Percentiles rank a stretch among this genome's conserved stretches.
phyloP scores from a whole-genome alignment of 2,329 filamentous ascomycete genomes.

The Tolypocladium tropicale region DNA sequence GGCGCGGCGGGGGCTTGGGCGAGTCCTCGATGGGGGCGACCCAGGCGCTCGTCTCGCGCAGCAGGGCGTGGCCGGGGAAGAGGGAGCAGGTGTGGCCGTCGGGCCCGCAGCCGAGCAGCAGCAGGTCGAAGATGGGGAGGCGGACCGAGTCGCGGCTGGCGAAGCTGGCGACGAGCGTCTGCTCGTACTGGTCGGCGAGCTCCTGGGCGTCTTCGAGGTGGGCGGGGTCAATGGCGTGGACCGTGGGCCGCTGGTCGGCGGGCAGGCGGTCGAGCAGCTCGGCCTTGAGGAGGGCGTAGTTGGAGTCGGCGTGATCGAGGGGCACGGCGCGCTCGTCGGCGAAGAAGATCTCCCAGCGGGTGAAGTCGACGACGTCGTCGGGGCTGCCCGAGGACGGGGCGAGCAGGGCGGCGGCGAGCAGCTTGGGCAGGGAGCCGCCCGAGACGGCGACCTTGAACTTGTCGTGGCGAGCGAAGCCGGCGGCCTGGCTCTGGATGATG shows the following conservation, averaged over 20 bases:
- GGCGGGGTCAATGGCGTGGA: constrained; percentile 64
- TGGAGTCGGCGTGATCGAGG: constrained; percentile 85
- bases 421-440: constrained; percentile 84
- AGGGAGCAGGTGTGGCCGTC: constrained; percentile 96
- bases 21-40: constrained; percentile 86
- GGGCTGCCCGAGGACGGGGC: constrained; percentile 31
- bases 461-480: constrained; percentile 68
- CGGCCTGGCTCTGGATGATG: constrained; percentile 70
- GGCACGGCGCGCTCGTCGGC: constrained; percentile 94
- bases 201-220: constrained; percentile 73
- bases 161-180: constrained; percentile 74
- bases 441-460: constrained; percentile 89
- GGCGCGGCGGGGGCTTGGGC: constrained; percentile 82
- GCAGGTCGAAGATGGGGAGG: constrained; percentile 86
- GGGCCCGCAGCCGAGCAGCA: constrained; percentile 87
- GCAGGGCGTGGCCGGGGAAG: constrained; percentile 80
- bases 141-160: constrained; percentile 89
- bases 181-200: constrained; percentile 87
- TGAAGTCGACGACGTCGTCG: constrained; percentile 61
- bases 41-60: constrained; percentile 84
- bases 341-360: constrained; percentile 96
- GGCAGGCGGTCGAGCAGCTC: constrained; percentile 88
- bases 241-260: constrained; percentile 50
- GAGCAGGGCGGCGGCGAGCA: constrained; percentile 76
- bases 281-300: constrained; percentile 78